phyloP scores from a whole-genome alignment of 2,329 filamentous ascomycete genomes.

The Phialemoniopsis sp. region DNA sequence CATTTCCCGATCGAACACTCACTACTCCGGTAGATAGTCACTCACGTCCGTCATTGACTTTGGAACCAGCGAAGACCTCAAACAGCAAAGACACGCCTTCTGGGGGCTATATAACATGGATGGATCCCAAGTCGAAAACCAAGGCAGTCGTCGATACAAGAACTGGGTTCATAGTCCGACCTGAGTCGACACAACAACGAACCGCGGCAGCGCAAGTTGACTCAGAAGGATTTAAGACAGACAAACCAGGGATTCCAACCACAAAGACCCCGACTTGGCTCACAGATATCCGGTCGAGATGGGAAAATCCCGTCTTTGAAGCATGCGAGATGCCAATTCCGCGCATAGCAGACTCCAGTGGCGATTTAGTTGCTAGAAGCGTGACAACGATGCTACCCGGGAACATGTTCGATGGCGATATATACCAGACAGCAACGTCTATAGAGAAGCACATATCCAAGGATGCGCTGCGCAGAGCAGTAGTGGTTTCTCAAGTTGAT shows the following conservation, averaged over 20 bases:
- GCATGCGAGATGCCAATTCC: constrained; percentile 40
- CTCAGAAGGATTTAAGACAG: constrained; percentile 12
- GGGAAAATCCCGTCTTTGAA: constrained; percentile 77
- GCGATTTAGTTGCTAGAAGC: background rate
- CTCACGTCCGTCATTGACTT: no score
- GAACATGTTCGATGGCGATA: background rate
- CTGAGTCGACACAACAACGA: constrained; percentile 20
- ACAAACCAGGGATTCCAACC: no score
- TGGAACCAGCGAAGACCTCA: constrained; percentile 7
- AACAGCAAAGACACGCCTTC: background rate
- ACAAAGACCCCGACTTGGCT: constrained; percentile 52
- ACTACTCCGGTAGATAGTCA: no score
- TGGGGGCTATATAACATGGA: constrained; percentile 37
- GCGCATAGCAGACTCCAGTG: constrained; percentile 19
- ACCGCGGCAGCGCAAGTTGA: no score
- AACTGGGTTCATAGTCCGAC: constrained; percentile 43
- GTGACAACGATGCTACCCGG: background rate
- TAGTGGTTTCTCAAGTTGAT: constrained; percentile 80
- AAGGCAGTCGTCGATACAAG: constrained; percentile 46
- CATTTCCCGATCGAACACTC: no score
- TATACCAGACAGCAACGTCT: constrained; percentile 9
- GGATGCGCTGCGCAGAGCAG: constrained; percentile 50
- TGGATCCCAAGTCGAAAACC: constrained; percentile 54
- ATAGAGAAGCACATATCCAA: constrained; percentile 55
- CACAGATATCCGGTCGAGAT: constrained; percentile 53